Evolutionary conservation across 257 asterid genomes (phyloP).

Genomic region (Capsicum chinense): DNA sequence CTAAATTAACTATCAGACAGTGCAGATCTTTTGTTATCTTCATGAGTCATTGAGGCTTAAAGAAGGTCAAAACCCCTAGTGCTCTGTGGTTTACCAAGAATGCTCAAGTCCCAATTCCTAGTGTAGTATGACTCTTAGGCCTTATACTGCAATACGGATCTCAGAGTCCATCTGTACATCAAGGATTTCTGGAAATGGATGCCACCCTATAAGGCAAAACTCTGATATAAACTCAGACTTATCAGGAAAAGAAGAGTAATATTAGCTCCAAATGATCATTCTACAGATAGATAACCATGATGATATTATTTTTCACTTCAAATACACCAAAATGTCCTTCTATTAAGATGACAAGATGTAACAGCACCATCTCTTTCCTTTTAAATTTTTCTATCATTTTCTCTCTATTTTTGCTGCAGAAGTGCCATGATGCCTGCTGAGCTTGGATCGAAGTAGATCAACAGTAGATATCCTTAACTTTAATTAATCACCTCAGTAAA

Average conservation of each 20-base stretch:
- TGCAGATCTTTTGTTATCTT: background rate
- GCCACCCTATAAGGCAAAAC: background rate
- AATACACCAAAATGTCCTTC: background rate
- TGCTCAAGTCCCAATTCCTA: background rate
- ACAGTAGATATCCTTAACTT: background rate
- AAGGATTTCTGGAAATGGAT: background rate
- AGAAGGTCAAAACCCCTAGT: constrained; percentile 17
- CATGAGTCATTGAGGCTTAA: background rate
- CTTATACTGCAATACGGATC: background rate
- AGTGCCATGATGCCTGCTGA: constrained; percentile 9
- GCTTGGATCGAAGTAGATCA: constrained; percentile 15
- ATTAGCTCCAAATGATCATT: constrained; percentile 17
- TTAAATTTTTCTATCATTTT: background rate
- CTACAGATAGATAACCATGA: constrained; percentile 11
- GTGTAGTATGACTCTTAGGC: background rate
- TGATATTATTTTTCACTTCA: background rate
- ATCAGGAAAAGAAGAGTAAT: constrained; percentile 12
- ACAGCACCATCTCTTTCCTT: background rate
- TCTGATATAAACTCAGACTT: background rate
- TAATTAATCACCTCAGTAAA: background rate
- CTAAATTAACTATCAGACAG: background rate
- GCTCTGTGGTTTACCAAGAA: background rate
- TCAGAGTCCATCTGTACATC: background rate
- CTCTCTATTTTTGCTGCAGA: constrained; percentile 11
- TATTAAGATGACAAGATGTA: background rate